Conservation (phyloP, 176 grass and related monocot species). For the Tuctoria greenei region DNA sequence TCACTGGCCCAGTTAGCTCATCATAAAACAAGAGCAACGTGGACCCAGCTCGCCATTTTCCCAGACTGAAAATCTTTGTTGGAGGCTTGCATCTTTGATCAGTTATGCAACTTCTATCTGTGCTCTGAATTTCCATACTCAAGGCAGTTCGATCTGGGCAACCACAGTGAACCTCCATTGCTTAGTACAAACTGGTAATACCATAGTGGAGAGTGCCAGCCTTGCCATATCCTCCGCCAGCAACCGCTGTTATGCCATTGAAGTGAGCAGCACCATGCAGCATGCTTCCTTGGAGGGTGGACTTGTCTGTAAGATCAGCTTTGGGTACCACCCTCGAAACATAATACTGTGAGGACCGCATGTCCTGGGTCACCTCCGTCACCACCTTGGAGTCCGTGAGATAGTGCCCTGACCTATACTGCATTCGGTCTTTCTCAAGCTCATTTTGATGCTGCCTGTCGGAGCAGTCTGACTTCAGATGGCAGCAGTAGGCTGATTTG, state of each 20-base stretch:
- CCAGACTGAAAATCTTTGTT: not conserved
- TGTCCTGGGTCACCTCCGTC: slow-evolving; percentile 31
- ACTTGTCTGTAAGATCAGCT: slow-evolving; percentile 38
- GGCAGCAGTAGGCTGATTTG: slow-evolving; percentile 42
- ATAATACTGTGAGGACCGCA: slow-evolving; percentile 43
- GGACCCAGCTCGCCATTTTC: too few species aligned
- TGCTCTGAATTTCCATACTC: slow-evolving; percentile 11
- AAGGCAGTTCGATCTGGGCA: slow-evolving; percentile 5
- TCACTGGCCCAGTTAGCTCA: too few species aligned
- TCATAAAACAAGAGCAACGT: too few species aligned
- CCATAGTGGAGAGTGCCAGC: slow-evolving; percentile 56
- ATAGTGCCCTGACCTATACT: slow-evolving; percentile 45
- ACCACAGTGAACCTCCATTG: not conserved
- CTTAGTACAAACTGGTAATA: slow-evolving; percentile 63
- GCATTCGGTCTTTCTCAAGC: slow-evolving; percentile 33
- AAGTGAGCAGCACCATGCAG: slow-evolving; percentile 51
- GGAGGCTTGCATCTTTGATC: not conserved
- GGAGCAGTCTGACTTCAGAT: slow-evolving; percentile 14
- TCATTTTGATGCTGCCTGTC: slow-evolving; percentile 33
- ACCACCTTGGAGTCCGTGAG: slow-evolving; percentile 42
- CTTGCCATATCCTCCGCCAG: slow-evolving; percentile 48
- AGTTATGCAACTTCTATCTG: not conserved
- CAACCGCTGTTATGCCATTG: slow-evolving; percentile 41
- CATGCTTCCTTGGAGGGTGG: slow-evolving; percentile 36
- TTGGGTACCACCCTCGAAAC: slow-evolving; percentile 35